Evolutionary conservation across 495 filamentous ascomycete species (phyloP).

Genomic region (Chaetomium cochliodes): DNA sequence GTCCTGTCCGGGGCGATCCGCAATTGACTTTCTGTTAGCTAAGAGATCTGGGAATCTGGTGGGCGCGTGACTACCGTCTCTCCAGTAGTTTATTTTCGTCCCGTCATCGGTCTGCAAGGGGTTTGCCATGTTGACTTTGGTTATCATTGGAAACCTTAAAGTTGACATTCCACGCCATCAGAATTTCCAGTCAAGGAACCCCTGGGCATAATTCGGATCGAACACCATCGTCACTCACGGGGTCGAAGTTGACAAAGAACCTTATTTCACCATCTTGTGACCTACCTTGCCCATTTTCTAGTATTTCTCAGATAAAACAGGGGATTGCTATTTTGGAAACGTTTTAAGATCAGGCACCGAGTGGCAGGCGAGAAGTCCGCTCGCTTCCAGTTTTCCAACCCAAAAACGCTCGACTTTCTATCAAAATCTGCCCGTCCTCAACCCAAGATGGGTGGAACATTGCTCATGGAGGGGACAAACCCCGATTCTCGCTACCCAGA

Average conservation of each 20-base stretch:
- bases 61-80: constrained; percentile 30
- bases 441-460: constrained; percentile 29
- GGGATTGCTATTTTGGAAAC: too few species aligned
- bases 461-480: constrained; percentile 30
- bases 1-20: constrained; percentile 32
- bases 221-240: too few species aligned
- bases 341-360: too few species aligned
- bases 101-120: constrained; percentile 6
- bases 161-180: background rate
- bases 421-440: too few species aligned
- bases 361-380: too few species aligned
- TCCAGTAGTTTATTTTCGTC: constrained; percentile 17
- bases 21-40: constrained; percentile 38
- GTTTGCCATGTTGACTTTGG: constrained; percentile 2
- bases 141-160: background rate
- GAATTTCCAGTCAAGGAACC: background rate
- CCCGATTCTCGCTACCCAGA: constrained; percentile 54
- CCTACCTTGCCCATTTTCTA: too few species aligned
- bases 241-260: too few species aligned
- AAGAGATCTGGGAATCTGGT: constrained; percentile 25
- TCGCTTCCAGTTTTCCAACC: too few species aligned
- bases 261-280: too few species aligned
- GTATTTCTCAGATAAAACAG: too few species aligned
- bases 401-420: too few species aligned
- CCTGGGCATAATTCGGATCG: too few species aligned